Evolutionary conservation across 805 yeast species (phyloP), one percentile per base, ranked within the genome.

Genomic region (Candida cerambycidarum): DNA sequence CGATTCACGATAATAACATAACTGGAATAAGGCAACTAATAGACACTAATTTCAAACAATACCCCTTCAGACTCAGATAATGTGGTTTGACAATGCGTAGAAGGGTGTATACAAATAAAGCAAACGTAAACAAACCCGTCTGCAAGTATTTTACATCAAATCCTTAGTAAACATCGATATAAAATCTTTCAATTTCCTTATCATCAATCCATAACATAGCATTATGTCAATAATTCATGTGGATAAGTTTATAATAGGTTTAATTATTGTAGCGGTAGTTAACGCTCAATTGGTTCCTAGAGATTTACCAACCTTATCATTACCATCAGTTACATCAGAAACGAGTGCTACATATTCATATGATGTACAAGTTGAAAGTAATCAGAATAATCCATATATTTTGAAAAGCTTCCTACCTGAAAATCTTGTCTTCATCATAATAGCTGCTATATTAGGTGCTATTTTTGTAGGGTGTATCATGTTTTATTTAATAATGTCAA

Each of bases 341-440:
- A 21, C 38, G 3, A 34, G 38, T 24, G 27, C 45, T 9, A 14
- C 50, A 3, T 47, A 50, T 28, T 28, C 47, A 9, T 45, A 44
- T 35, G 32, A 41, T 5, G 44, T 51, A 12, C 35, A 41, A 15
- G 51, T 48, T 12, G 17, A 34, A 13, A 41, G 45, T 17, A 32
- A 32, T 14, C 5, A 36, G 2, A 31, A 28, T 7, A 63, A 69
- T 38, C 76, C 76, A 8, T 69, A 51, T 44, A 54, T 71, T 8
- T 39, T 43, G 6, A 38, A 41, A 15, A 41, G 61, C 5, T 32
- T 45, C 6, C 50, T 63, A 32, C 63, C 69, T 1, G 53, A 57
- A 13, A 69, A 71, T 16, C 53, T 75, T 11, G 69, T 75, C 15
- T 75, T 75, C 54, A 69, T 75, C 25, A 57, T 69, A 3, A 58